Conservation (phyloP, 2,329 filamentous ascomycete genomes). For the Alternaria infectoria region DNA sequence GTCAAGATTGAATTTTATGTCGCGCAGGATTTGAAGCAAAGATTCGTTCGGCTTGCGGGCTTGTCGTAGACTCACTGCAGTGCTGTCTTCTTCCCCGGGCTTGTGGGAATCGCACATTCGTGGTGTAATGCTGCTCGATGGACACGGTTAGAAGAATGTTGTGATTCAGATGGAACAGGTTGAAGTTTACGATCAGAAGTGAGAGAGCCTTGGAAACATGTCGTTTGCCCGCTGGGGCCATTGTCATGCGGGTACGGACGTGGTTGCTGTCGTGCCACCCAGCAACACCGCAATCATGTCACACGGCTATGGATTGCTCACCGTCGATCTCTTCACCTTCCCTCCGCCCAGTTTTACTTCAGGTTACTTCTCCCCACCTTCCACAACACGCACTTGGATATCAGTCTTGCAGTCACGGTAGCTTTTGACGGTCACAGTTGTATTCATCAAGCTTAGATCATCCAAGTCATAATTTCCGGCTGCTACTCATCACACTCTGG, state of each 20-base stretch:
- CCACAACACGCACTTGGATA: not conserved
- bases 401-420: not conserved
- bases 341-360: not conserved
- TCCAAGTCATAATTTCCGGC: not conserved
- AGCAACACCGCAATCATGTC: not conserved
- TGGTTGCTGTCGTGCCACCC: not conserved
- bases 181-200: not conserved
- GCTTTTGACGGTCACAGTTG: not conserved
- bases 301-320: not conserved
- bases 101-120: not conserved
- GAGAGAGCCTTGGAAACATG: not conserved
- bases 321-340: not conserved
- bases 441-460: not conserved
- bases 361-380: not conserved
- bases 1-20: not conserved
- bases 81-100: not conserved
- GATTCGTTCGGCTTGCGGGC: not conserved
- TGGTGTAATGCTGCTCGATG: not conserved
- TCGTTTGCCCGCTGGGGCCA: not conserved
- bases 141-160: not conserved
- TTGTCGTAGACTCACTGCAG: not conserved
- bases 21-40: not conserved
- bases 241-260: not conserved
- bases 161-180: not conserved
- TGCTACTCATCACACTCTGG: not conserved